Evolutionary conservation across 2,329 filamentous ascomycete species (phyloP), one percentile per base, ranked within the genome.

Genomic region (Raffaelea albimanens): DNA sequence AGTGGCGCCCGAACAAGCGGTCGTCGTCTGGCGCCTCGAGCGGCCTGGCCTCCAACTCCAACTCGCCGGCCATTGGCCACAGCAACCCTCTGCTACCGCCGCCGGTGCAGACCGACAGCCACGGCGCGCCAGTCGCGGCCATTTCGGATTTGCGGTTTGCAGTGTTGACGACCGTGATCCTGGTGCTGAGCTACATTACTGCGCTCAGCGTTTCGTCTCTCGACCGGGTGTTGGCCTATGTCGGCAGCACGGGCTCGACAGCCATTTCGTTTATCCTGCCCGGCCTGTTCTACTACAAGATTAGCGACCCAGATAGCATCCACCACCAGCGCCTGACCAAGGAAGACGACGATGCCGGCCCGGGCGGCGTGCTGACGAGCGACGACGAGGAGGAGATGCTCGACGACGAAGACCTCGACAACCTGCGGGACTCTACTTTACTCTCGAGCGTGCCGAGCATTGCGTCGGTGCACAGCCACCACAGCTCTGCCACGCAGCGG

Each of bases 281-380:
- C 0, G 93, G 93, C 0, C 68, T 98, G 4, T 98, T 98, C 65
- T 98, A 97, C 66, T 98, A 97, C 69, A 97, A 97, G 67, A 97
- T 98, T 51, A 94, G 88, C 13, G 82, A 87, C 21, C 93, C 93
- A 0, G 85, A 95, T 47, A 91, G 87, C 40, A 76, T 83, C 23
- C 81, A 91, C 53, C 89, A 96, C 57, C 91, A 95, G 62, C 80
- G 85, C 14, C 71, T 97, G 10, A 71, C 88, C 53, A 97, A 97
- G 63, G 89, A 93, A 59, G 88, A 96, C 55, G 93, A 97, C 57
- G 87, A 91, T 53, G 81, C 82, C n/a, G 72, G 77, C 34, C 83
- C 85, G 43, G 73, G 11, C 14, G 39, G n/a, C 19, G 40, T 21
- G 10, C 16, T 14, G 1, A 46, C 55, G 46, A 16, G n/a, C 16